Percentiles rank a stretch among this genome's conserved stretches.
phyloP scores from a whole-genome alignment of 169 alveolate species.

The Babesia microti region DNA sequence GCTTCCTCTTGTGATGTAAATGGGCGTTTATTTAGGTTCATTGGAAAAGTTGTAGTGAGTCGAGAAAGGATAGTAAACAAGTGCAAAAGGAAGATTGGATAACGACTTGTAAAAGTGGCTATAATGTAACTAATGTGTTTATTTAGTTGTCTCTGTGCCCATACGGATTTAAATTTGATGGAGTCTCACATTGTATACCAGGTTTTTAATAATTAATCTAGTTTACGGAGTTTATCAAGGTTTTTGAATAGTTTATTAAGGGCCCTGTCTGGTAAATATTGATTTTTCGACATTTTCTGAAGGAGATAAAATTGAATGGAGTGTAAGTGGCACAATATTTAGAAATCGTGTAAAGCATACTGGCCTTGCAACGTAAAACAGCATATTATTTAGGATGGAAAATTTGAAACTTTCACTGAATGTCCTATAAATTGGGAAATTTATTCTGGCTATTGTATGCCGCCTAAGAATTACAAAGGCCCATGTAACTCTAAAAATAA shows the following conservation, averaged over 20 bases:
- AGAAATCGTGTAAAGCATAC: constrained; percentile 29
- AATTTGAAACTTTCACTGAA: constrained; percentile 6
- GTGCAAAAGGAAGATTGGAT: constrained; percentile 8
- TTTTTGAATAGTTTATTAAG: constrained; percentile 22
- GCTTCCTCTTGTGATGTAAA: constrained; percentile 8
- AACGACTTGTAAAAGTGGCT: no score
- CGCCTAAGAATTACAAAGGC: constrained; percentile 40
- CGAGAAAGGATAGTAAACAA: constrained; percentile 1
- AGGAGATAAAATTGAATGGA: constrained; percentile 37
- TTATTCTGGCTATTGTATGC: constrained; percentile 24
- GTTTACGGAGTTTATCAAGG: constrained; percentile 10
- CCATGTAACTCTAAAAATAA: constrained; percentile 17
- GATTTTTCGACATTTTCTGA: constrained; percentile 24
- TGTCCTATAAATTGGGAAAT: constrained; percentile 46
- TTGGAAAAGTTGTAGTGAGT: no score
- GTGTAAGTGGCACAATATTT: constrained; percentile 5
- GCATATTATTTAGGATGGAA: not conserved
- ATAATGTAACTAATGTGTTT: not conserved
- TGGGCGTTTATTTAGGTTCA: not conserved
- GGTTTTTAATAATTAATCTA: constrained; percentile 23
- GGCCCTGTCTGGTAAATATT: constrained; percentile 28
- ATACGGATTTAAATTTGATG: constrained; percentile 4
- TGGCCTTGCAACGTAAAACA: constrained; percentile 40
- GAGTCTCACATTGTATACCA: constrained; percentile 12
- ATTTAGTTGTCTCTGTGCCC: no score